phyloP scores from a whole-genome alignment of 805 yeast species.

The Candida khao-thaluensis region DNA sequence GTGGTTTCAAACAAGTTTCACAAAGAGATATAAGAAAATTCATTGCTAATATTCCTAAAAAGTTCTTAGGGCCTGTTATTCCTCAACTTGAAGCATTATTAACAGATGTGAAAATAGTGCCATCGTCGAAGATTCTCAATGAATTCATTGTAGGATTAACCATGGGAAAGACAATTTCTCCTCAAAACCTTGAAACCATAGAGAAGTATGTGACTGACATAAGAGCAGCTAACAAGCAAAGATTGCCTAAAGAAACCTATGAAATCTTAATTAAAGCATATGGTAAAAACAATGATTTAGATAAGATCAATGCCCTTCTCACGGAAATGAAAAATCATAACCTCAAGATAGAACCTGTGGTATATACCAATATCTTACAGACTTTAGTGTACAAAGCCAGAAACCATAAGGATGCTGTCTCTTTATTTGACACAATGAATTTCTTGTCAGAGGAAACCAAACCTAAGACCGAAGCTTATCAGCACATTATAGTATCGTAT shows the following conservation, averaged over 20 bases:
- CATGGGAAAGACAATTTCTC: conserved; percentile 19
- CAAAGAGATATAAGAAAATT: conserved; percentile 35
- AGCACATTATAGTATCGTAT: conserved; percentile 66
- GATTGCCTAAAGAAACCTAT: conserved; percentile 39
- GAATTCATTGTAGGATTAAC: conserved; percentile 38
- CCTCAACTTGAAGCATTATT: conserved; percentile 38
- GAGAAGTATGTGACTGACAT: conserved; percentile 33
- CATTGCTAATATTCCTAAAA: conserved; percentile 41
- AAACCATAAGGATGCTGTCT: conserved; percentile 60
- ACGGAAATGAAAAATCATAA: conserved; percentile 36
- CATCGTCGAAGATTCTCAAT: conserved; percentile 34
- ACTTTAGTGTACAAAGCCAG: conserved; percentile 53
- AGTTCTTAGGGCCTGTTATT: conserved; percentile 32
- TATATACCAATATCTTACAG: conserved; percentile 59
- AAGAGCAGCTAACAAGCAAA: conserved; percentile 16
- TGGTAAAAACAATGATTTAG: conserved; percentile 40
- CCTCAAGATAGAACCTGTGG: conserved; percentile 41
- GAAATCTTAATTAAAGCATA: conserved; percentile 47
- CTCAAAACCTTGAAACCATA: conserved; percentile 24
- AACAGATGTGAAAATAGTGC: conserved; percentile 28
- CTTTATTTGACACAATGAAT: conserved; percentile 81
- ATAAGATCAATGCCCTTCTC: conserved; percentile 37
- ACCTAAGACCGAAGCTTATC: conserved; percentile 70
- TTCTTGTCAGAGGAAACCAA: conserved; percentile 63
- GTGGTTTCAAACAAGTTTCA: conserved; percentile 36